Conservation (phyloP, 2,329 filamentous ascomycete species). For the Aureobasidium lini region DNA sequence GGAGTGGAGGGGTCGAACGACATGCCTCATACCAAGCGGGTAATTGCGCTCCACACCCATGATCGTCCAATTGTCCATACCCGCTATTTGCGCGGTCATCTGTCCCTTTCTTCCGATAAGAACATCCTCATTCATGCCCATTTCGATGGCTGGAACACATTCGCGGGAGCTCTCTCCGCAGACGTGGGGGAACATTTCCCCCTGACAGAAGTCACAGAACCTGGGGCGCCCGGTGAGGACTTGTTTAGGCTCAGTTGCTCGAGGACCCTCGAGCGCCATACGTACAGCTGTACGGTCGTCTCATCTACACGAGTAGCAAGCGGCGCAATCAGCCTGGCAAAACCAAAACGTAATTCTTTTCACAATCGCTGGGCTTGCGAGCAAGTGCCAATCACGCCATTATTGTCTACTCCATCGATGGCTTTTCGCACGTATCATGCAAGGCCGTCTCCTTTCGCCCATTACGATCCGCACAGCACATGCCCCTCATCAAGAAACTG, state of each 20-base stretch:
- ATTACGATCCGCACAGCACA: not conserved
- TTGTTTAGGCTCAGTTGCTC: not conserved
- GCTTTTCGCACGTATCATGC: not conserved
- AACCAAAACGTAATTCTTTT: slow-evolving; percentile 4
- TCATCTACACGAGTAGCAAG: not conserved
- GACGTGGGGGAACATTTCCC: not conserved
- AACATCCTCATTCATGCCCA: not conserved
- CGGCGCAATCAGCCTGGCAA: not conserved
- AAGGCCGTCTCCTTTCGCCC: not conserved
- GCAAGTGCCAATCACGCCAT: slow-evolving; percentile 8
- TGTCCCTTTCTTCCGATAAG: not conserved
- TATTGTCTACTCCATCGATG: not conserved
- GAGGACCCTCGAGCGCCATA: not conserved
- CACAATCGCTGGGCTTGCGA: not conserved
- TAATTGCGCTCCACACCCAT: slow-evolving; percentile 3
- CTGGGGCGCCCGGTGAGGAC: not conserved
- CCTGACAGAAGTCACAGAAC: not conserved
- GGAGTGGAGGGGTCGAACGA: slow-evolving; percentile 1
- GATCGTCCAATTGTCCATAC: not conserved
- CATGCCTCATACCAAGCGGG: slow-evolving; percentile 1
- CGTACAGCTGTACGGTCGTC: not conserved
- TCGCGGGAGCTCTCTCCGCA: not conserved
- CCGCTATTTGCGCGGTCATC: not conserved
- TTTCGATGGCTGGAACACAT: not conserved
- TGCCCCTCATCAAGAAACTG: not conserved